These are phyloP conservation scores for Neofusicoccum ribis DNA, from an alignment of 2,329 filamentous ascomycete genomes.

Conservation along the genomic window DNA sequence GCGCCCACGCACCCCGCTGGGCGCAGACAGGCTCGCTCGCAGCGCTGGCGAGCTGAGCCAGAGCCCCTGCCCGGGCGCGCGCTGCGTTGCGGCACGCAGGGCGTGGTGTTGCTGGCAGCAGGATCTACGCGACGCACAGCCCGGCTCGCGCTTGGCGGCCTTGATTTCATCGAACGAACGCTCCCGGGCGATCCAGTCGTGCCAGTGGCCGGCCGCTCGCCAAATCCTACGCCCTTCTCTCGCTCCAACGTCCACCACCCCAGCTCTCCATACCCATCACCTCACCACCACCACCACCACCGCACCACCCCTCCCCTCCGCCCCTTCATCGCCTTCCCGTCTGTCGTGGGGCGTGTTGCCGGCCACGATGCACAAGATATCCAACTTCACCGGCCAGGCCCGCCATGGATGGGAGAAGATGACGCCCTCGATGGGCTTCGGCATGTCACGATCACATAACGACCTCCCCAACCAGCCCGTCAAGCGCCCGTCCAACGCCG, in stretches of 20 bases:
- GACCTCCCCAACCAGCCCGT: constrained; percentile 54
- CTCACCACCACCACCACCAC: constrained; percentile 19
- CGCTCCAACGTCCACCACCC: constrained; percentile 21
- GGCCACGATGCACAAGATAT: constrained; percentile 64
- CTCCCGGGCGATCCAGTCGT: constrained; percentile 12
- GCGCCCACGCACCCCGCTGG: not conserved
- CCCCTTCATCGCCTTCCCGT: constrained; percentile 10
- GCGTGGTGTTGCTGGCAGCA: constrained; percentile 15
- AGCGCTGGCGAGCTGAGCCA: no score
- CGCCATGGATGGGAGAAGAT: constrained; percentile 69
- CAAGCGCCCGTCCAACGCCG: constrained; percentile 56
- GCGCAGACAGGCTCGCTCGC: not conserved
- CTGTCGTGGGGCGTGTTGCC: constrained; percentile 18
- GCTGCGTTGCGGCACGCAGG: constrained; percentile 4
- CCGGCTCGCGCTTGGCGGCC: constrained; percentile 17
- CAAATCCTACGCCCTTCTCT: constrained; percentile 22
- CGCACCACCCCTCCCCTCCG: constrained; percentile 6
- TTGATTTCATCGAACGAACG: constrained; percentile 17
- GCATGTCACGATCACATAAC: constrained; percentile 61
- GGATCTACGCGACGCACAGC: constrained; percentile 18
- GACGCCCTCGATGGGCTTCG: constrained; percentile 62
- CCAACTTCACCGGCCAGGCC: constrained; percentile 66
- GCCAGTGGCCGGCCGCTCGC: constrained; percentile 13
- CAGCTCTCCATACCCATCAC: constrained; percentile 21
- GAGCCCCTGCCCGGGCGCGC: not conserved